These are phyloP conservation scores for Solanum commersonii DNA, from an alignment of 257 asterid species.

Conservation along the genomic window DNA sequence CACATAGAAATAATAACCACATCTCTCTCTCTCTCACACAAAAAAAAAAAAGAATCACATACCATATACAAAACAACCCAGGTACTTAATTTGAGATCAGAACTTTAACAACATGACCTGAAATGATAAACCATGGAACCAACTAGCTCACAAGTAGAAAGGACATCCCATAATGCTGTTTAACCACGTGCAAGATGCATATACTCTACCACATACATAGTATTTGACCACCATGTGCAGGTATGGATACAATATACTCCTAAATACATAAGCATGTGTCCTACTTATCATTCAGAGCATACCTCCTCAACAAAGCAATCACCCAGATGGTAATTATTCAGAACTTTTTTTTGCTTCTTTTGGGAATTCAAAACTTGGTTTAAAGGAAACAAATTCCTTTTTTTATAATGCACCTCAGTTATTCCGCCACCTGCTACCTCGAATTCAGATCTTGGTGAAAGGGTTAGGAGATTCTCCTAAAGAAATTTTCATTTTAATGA, in stretches of 20 bases:
- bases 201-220: background rate
- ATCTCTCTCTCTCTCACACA: background rate
- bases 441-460: background rate
- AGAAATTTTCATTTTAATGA: background rate
- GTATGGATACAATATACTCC: background rate
- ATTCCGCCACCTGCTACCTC: background rate
- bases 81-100: background rate
- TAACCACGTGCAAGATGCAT: background rate
- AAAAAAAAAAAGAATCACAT: background rate
- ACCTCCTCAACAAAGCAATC: background rate
- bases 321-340: background rate
- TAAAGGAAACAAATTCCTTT: background rate
- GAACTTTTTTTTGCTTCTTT: background rate
- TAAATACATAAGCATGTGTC: background rate
- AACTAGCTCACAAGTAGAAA: background rate
- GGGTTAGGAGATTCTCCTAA: background rate
- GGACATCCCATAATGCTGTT: background rate
- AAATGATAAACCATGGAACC: background rate
- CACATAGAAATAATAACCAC: background rate
- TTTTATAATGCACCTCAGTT: background rate
- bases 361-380: background rate
- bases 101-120: background rate
- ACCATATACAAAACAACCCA: background rate
- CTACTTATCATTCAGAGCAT: background rate
- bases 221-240: background rate